Evolutionary conservation across 2,329 filamentous ascomycete genomes (phyloP).

Genomic region (Whalleya microplaca): DNA sequence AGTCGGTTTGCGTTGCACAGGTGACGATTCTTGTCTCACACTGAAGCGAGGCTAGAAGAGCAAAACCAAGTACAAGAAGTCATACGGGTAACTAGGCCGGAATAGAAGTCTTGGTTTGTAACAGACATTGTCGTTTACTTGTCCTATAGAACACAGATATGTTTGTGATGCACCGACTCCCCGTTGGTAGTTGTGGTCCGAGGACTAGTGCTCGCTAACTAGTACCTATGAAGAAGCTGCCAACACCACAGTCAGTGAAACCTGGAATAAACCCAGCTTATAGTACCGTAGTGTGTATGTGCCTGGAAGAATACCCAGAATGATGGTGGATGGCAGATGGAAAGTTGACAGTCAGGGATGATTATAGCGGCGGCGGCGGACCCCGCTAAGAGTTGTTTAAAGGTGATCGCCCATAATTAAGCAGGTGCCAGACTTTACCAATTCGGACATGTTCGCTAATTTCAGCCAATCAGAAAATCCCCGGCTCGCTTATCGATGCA

Average conservation of each 20-base stretch:
- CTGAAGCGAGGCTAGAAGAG: background rate
- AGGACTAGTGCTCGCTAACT: background rate
- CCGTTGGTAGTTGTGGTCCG: background rate
- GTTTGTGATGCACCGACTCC: background rate
- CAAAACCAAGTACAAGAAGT: slow-evolving; percentile 6
- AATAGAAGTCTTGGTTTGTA: background rate
- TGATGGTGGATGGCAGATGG: too few relatives aligned
- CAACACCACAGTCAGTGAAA: background rate
- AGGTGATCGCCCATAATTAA: slow-evolving; percentile 9
- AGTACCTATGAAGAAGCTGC: background rate
- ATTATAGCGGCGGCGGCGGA: background rate
- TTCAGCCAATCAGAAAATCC: slow-evolving; percentile 33
- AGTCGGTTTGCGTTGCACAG: background rate
- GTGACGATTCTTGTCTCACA: background rate
- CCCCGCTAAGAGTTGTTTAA: background rate
- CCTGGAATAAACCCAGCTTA: background rate
- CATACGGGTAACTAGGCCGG: slow-evolving; percentile 7
- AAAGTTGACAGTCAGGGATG: too few relatives aligned
- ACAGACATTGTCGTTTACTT: background rate
- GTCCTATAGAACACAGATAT: background rate
- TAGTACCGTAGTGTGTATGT: background rate
- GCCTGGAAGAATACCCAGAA: too few relatives aligned
- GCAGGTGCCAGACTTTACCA: slow-evolving; percentile 17
- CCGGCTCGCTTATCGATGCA: slow-evolving; percentile 37
- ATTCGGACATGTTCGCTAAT: slow-evolving; percentile 34